Evolutionary conservation across 192 early-diverging fungal species (phyloP).

Genomic region (Coemansia javaensis): DNA sequence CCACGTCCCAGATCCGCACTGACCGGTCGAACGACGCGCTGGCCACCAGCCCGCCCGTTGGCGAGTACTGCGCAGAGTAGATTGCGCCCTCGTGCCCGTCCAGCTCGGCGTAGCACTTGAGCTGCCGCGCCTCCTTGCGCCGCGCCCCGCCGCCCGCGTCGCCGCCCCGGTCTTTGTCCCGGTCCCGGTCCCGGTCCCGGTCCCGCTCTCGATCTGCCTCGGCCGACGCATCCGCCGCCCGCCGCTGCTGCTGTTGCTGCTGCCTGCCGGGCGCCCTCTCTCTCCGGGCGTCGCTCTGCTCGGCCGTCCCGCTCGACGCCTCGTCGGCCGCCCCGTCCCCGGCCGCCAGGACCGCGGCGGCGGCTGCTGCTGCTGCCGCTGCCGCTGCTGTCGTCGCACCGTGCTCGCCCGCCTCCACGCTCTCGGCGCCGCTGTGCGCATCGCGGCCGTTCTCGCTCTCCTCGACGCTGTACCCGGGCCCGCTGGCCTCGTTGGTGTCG

Average conservation of each 20-base stretch:
- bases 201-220: not conserved
- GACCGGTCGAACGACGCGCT: slow-evolving; percentile 95
- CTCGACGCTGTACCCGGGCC: slow-evolving; percentile 30
- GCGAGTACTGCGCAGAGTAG: slow-evolving; percentile 86
- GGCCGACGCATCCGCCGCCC: not conserved
- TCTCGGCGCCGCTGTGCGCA: slow-evolving; percentile 25
- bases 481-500: slow-evolving; percentile 35
- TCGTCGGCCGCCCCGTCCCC: not conserved
- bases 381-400: not conserved
- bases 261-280: slow-evolving; percentile 8
- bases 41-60: slow-evolving; percentile 71
- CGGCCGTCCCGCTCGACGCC: not conserved
- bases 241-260: not conserved
- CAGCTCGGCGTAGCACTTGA: slow-evolving; percentile 45
- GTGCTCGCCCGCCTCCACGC: slow-evolving; percentile 2
- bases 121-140: slow-evolving; percentile 44
- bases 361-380: not conserved
- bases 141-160: slow-evolving; percentile 11
- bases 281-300: too few relatives aligned
- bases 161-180: slow-evolving; percentile 31
- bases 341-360: not conserved
- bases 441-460: slow-evolving; percentile 26
- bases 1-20: slow-evolving; percentile 82
- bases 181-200: slow-evolving; percentile 14
- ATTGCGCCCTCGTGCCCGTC: slow-evolving; percentile 87